Evolutionary conservation across 1,284 basidiomycete species (phyloP), one percentile per base, ranked within the genome.

Genomic region (Leccinum huronense): DNA sequence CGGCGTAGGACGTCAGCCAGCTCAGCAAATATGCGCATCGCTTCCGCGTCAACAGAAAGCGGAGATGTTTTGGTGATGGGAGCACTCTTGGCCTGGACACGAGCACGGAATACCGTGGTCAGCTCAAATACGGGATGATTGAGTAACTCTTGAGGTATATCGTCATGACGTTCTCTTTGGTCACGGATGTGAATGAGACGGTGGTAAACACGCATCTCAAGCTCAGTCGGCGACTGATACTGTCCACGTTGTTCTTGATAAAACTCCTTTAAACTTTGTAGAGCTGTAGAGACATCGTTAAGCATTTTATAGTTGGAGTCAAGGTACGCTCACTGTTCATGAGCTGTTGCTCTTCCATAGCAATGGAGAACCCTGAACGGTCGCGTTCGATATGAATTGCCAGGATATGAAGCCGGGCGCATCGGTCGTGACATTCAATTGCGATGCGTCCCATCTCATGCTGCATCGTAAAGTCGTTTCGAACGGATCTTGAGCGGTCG

Each of bases 151-250:
- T 80, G 76, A 0, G 95, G 93, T n/a, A 97, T 86, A 61, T 89
- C 84, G 67, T 96, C 95, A 78, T 80, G 90, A 62, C 83, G 92
- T 79, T 86, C 94, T 79, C 72, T 88, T 78, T 86, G 87, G 71
- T 96, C 92, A 45, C 94, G 88, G 51, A 97, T 90, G 72, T 97
- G 94, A 48, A 94, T 90, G 42, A 98, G 85, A 42, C 96, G 87
- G 74, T 97, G 93, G 79, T 98, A 98, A 0, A 97, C 90, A 23
- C 94, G 88, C 86, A 99, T 97, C 77, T 99, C 97, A 57, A 97
- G 86, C 74, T 98, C 95, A 62, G 91, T 91, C 0, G 91, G 87
- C 7, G 89, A 90, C 59, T 88, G 75, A 59, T 87, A 87, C 19
- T 79, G 78, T 11, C 82, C 84, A 14, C 89, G 82, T 63, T 93